Percentiles rank a stretch among this genome's conserved stretches.
Evolutionary conservation across 192 early-diverging fungal species (phyloP).

Genomic region (Rhizoclosmatium globosum): DNA sequence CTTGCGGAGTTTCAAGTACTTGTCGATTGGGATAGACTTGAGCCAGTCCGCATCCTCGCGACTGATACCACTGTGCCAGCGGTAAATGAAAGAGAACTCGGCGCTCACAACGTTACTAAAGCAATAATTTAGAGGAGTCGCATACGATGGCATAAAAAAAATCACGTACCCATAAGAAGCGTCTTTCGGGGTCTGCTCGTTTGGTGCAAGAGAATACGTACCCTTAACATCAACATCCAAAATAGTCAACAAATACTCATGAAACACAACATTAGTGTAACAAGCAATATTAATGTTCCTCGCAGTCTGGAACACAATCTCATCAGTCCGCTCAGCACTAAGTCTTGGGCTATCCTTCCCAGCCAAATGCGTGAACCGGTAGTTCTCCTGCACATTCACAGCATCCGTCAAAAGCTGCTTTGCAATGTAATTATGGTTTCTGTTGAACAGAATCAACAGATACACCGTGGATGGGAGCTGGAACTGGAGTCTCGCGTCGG

Average conservation of each 20-base stretch:
- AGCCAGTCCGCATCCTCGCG: slow-evolving; percentile 48
- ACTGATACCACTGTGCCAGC: slow-evolving; percentile 57
- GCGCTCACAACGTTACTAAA: slow-evolving; percentile 47
- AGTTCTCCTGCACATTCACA: slow-evolving; percentile 47
- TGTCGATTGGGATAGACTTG: background rate
- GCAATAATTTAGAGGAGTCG: too few relatives aligned
- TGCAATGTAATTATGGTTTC: slow-evolving; percentile 65
- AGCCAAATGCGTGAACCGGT: slow-evolving; percentile 44
- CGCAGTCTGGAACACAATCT: slow-evolving; percentile 60
- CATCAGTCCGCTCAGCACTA: slow-evolving; percentile 43
- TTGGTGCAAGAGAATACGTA: slow-evolving; percentile 40
- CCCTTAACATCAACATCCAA: slow-evolving; percentile 46
- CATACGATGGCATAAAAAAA: too few relatives aligned
- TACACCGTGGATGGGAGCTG: slow-evolving; percentile 46
- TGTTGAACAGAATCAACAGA: slow-evolving; percentile 52
- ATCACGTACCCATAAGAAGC: slow-evolving; percentile 36
- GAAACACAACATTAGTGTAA: slow-evolving; percentile 51
- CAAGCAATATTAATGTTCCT: slow-evolving; percentile 57
- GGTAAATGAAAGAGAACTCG: slow-evolving; percentile 55
- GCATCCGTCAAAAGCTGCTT: slow-evolving; percentile 35
- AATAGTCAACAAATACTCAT: slow-evolving; percentile 58
- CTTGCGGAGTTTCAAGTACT: slow-evolving; percentile 5
- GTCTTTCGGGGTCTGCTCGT: slow-evolving; percentile 17
- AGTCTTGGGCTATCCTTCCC: slow-evolving; percentile 10
- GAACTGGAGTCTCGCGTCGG: slow-evolving; percentile 25